A percentile compares a stretch with the other conserved stretches of the same genome.
Evolutionary conservation across 345 rosid genomes (phyloP).

Genomic region (Syzygium aromaticum): DNA sequence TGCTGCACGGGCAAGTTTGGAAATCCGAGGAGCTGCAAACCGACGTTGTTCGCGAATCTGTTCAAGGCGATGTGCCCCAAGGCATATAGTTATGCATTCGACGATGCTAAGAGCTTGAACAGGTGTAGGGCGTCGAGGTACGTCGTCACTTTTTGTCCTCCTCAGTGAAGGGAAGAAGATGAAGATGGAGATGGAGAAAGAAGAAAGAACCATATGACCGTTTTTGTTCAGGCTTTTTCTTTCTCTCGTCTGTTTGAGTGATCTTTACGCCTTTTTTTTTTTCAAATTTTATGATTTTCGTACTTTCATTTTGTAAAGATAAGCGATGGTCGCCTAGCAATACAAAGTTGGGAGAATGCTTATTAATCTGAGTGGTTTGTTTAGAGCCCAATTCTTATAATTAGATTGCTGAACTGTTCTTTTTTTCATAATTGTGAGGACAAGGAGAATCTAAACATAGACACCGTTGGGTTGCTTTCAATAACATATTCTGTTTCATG

Average conservation of each 20-base stretch:
- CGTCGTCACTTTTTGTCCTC: constrained; percentile 91
- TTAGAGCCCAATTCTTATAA: neutral
- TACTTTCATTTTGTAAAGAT: neutral
- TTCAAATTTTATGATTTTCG: neutral
- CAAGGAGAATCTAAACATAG: neutral
- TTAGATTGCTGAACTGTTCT: neutral
- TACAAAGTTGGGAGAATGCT: neutral
- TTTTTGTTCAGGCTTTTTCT: neutral
- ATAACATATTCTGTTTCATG: neutral
- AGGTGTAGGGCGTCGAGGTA: constrained; percentile 85
- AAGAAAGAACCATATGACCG: neutral
- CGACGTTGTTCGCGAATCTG: constrained; percentile 66
- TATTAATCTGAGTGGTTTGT: too few species aligned
- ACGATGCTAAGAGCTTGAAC: constrained; percentile 80
- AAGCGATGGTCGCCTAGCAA: neutral
- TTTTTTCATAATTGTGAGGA: neutral
- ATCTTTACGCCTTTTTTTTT: neutral
- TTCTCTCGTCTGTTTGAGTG: neutral
- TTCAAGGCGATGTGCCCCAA: constrained; percentile 92
- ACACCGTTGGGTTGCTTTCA: neutral
- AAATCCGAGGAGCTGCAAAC: constrained; percentile 70
- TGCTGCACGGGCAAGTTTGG: constrained; percentile 81
- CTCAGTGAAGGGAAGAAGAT: constrained; percentile 27
- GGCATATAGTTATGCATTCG: constrained; percentile 93
- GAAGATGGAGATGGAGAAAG: neutral